Percentiles rank a stretch among this genome's conserved stretches.
phyloP scores from a whole-genome alignment of 2,329 filamentous ascomycete genomes.

The Paraphaeosphaeria minitans region DNA sequence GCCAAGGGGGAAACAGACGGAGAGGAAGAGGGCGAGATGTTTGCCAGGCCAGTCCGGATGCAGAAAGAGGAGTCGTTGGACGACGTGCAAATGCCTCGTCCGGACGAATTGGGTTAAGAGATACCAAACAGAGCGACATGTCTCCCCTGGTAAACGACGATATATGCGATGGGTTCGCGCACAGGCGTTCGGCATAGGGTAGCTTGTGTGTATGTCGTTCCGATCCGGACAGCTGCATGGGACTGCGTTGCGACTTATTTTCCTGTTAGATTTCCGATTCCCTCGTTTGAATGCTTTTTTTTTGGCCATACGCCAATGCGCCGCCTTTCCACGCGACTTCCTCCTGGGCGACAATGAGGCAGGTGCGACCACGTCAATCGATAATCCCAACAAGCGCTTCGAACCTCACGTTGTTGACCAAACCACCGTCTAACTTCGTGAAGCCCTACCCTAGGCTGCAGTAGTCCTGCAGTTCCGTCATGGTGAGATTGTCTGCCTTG shows the following conservation, averaged over 20 bases:
- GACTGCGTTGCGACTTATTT: conserved; percentile 2
- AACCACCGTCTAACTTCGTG: not conserved
- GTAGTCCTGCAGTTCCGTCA: conserved; percentile 18
- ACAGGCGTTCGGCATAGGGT: not conserved
- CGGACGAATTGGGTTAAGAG: not conserved
- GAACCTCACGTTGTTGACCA: not conserved
- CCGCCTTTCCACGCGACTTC: too few species aligned
- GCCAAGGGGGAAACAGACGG: not conserved
- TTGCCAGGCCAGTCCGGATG: not conserved
- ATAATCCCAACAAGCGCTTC: not conserved
- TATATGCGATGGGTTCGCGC: not conserved
- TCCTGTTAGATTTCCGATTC: too few species aligned
- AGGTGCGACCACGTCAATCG: conserved; percentile 15
- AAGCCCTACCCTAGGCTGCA: not conserved
- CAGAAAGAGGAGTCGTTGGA: not conserved
- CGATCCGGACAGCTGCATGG: not conserved
- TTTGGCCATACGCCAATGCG: too few species aligned
- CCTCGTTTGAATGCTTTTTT: too few species aligned
- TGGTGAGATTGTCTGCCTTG: conserved; percentile 11
- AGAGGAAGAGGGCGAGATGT: not conserved
- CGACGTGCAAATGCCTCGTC: not conserved
- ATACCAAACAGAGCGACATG: not conserved
- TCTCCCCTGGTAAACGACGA: not conserved
- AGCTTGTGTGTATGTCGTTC: not conserved
- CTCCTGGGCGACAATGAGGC: conserved; percentile 16